Conservation (phyloP, 2,329 filamentous ascomycete genomes). For the Colletotrichum brevisporum region DNA sequence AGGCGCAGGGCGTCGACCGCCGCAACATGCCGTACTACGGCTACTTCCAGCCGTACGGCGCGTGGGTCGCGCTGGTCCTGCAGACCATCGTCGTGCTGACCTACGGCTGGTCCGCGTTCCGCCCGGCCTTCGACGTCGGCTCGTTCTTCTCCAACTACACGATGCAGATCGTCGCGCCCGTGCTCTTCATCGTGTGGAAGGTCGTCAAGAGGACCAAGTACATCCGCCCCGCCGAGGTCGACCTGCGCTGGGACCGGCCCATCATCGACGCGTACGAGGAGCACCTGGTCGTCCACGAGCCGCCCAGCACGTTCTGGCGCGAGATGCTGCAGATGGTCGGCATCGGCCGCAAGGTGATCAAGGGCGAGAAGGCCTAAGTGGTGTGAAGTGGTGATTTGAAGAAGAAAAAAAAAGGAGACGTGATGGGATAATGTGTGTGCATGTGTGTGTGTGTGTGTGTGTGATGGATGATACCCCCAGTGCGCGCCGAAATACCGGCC, state of each 20-base stretch:
- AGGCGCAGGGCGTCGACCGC: constrained; percentile 66
- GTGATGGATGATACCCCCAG: neutral
- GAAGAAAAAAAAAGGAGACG: too few relatives aligned
- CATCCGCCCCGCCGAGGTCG: constrained; percentile 66
- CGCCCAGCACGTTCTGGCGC: constrained; percentile 67
- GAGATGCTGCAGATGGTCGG: constrained; percentile 66
- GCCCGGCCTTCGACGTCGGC: constrained; percentile 68
- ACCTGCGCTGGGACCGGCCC: constrained; percentile 72
- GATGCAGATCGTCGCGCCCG: constrained; percentile 71
- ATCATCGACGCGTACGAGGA: constrained; percentile 71
- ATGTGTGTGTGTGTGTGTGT: neutral
- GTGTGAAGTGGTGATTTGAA: neutral
- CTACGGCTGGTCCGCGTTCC: constrained; percentile 76
- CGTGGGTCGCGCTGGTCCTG: constrained; percentile 68
- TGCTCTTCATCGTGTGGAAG: constrained; percentile 71
- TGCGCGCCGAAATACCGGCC: neutral
- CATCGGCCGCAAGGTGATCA: constrained; percentile 47
- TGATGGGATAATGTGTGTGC: neutral
- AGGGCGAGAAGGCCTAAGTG: constrained; percentile 40
- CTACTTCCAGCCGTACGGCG: constrained; percentile 76
- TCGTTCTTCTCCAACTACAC: constrained; percentile 76
- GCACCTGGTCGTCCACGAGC: constrained; percentile 45
- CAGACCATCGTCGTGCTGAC: constrained; percentile 73
- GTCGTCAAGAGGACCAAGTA: constrained; percentile 72
- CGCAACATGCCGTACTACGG: constrained; percentile 76